Percentiles rank a stretch among this genome's conserved stretches.
Conservation (phyloP, 305 asterid genomes). For the Rubia tinctorum region DNA sequence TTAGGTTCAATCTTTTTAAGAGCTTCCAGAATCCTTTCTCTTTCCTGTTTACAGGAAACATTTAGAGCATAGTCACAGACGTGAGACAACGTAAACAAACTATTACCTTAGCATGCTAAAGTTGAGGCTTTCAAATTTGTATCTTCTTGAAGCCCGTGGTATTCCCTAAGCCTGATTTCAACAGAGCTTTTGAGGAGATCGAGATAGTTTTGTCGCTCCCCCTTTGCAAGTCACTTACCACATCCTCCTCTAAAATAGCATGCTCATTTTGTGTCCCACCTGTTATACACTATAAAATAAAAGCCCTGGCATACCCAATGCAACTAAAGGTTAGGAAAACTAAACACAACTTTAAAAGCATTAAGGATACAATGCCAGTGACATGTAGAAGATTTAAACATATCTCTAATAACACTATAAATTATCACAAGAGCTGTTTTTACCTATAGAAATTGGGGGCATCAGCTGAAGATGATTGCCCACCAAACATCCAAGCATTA, state of each 20-base stretch:
- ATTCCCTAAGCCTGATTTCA: background rate
- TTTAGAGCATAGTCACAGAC: too few relatives aligned
- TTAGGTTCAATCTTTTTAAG: too few relatives aligned
- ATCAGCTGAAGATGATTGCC: slow-evolving; percentile 43
- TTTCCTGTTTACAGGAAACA: too few relatives aligned
- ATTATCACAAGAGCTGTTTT: slow-evolving; percentile 1
- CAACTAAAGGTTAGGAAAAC: slow-evolving; percentile 49
- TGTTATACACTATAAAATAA: slow-evolving; percentile 45
- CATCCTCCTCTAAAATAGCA: too few relatives aligned
- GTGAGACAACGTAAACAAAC: too few relatives aligned
- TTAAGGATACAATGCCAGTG: background rate
- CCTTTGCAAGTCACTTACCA: too few relatives aligned
- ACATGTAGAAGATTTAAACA: background rate
- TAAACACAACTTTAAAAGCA: slow-evolving; percentile 41
- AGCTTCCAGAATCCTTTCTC: too few relatives aligned
- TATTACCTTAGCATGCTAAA: too few relatives aligned
- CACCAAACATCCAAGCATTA: slow-evolving; percentile 48
- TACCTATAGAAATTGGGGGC: slow-evolving; percentile 51
- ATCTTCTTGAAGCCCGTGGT: background rate
- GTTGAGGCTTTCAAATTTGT: too few relatives aligned
- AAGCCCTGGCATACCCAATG: slow-evolving; percentile 53
- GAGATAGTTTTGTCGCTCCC: background rate
- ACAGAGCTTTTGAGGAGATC: background rate
- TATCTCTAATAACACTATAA: background rate
- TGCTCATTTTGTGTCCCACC: too few relatives aligned